Base-by-base conservation (phyloP, 192 early-diverging fungal genomes). In the Podila verticillata region DNA sequence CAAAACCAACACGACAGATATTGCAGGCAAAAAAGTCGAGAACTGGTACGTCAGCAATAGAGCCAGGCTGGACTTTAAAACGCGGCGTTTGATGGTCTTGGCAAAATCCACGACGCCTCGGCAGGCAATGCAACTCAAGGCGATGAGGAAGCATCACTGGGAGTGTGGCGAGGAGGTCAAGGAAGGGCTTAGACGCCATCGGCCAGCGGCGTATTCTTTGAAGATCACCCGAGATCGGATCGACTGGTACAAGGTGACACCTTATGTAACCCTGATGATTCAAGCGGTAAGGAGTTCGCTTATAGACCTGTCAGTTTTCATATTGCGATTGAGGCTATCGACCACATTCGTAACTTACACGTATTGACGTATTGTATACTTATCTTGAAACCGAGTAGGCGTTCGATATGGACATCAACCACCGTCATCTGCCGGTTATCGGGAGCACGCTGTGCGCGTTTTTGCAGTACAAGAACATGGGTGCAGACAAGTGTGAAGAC, bases 71-170 rank as follows among this genome's bases (percentile, higher is more conserved):
- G 70, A 80, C 5, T 39, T 49, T 6, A 26, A 15, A 10, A 58
- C 75, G 24, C 63, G 69, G 30, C 57, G 75, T 9, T 39, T 79
- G 30, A 57, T 79, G 61, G 58, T 72, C 20, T 22, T 66, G 15
- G 60, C 54, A 22, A 70, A 79, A 15, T 64, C 75, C 15, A 57
- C 75, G 20, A 71, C 75, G 7, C 47, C 44, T 32, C 75, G 75
- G 6, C 75, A 79, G 29, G 61, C 57, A 29, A 12, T 24, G 19
- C 75, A 71, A 48, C 69, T 79, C 31, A 79, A 79, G 44, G 28
- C 34, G 3, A 80, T 80, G 77, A 64, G 70, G 17, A 80, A 72
- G 26, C 77, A 80, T 56, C 70, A 80, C 36, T 80, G 69, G 77
- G 66, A 80, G 44, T 80, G 77, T 35, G 20, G 28, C 1, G 19